Evolutionary conservation across 352 stramenopile genomes (phyloP).

Genomic region (Globisporangium cederbergense): DNA sequence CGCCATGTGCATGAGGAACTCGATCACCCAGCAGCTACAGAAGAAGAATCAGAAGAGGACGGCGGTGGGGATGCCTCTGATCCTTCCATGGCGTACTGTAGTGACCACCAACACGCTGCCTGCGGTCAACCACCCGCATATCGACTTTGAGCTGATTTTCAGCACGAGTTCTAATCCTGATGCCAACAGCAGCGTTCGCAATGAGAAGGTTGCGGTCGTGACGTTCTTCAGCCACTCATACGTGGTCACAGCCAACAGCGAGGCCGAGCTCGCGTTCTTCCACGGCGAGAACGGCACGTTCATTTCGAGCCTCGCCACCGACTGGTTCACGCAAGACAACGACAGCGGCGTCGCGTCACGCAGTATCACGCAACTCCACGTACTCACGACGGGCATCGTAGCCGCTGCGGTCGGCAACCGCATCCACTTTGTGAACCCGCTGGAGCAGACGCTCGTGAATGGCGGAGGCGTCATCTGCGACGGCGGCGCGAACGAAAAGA

Average conservation of each 20-base stretch:
- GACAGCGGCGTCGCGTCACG: neutral
- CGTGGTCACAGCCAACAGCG: slow-evolving; percentile 3
- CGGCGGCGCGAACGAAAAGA: slow-evolving; percentile 19
- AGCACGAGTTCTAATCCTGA: neutral
- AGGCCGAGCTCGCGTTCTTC: slow-evolving; percentile 14
- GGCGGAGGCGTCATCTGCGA: slow-evolving; percentile 19
- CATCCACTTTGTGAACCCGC: slow-evolving; percentile 27
- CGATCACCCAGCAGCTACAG: neutral
- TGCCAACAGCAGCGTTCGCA: neutral
- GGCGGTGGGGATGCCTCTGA: neutral
- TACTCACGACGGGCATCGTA: slow-evolving; percentile 23
- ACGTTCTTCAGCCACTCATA: slow-evolving; percentile 16
- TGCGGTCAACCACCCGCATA: slow-evolving; percentile 11
- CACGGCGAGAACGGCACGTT: slow-evolving; percentile 20
- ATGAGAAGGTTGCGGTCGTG: slow-evolving; percentile 14
- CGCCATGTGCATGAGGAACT: neutral
- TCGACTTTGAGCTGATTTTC: slow-evolving; percentile 20
- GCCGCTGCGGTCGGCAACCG: slow-evolving; percentile 22
- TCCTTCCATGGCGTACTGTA: neutral
- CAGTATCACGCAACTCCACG: slow-evolving; percentile 19
- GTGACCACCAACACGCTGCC: slow-evolving; percentile 3
- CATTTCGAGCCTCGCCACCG: slow-evolving; percentile 9
- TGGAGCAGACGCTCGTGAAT: slow-evolving; percentile 18
- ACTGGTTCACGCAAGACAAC: neutral
- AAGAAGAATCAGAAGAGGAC: neutral